Conservation (phyloP, 305 asterid genomes). For the Salvia sclarea region DNA sequence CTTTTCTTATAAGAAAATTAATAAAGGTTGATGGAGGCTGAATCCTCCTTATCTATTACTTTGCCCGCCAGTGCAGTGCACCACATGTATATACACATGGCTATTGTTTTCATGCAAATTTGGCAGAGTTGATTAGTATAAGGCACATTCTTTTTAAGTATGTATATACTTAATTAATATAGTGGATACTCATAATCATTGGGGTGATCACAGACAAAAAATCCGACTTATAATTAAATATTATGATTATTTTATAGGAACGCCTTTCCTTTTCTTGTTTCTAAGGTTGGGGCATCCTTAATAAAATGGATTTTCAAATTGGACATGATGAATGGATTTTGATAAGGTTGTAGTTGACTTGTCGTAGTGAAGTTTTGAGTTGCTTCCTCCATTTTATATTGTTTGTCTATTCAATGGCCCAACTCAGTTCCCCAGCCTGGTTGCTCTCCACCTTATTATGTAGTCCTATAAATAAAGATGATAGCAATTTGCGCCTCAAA, state of each 20-base stretch:
- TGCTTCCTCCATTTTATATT: neutral
- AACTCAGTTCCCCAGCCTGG: neutral
- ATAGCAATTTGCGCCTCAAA: neutral
- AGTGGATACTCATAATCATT: neutral
- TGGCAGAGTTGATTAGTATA: neutral
- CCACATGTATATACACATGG: too few relatives aligned
- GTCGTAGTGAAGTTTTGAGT: neutral
- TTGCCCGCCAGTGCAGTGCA: too few relatives aligned
- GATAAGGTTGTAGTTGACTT: conserved; percentile 4
- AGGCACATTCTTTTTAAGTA: too few relatives aligned
- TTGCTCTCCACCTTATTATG: too few relatives aligned
- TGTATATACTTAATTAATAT: too few relatives aligned
- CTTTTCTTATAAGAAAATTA: too few relatives aligned
- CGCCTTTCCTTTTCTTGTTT: neutral
- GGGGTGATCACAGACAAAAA: neutral
- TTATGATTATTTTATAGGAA: neutral
- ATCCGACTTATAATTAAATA: neutral
- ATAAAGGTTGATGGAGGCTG: too few relatives aligned
- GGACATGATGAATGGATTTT: neutral
- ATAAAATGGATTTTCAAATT: neutral
- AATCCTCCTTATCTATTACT: too few relatives aligned
- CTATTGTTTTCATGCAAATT: neutral
- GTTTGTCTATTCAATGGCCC: neutral
- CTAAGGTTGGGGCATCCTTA: neutral
- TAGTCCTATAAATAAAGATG: too few relatives aligned